Base-by-base conservation (phyloP, 2,329 filamentous ascomycete species). In the Orbilia brochopaga region DNA sequence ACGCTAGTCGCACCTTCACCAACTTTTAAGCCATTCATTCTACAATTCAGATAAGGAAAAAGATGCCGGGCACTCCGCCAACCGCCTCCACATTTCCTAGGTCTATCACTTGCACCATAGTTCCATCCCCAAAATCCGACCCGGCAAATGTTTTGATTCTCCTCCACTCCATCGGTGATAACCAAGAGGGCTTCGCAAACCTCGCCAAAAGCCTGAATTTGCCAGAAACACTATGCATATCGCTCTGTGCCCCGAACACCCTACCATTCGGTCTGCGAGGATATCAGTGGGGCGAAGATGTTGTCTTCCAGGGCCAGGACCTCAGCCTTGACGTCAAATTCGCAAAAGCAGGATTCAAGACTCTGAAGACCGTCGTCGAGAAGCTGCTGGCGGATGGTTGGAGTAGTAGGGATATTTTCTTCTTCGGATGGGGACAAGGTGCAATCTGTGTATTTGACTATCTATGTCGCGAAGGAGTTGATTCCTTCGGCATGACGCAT, bases 141-240 rank as follows among this genome's bases (percentile, higher is more conserved):
- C 17, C 74, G 11, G 86, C 88, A 8, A 88, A 92, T 76, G 83
- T 95, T 75, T 86, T 96, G 73, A 81, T 96, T 77, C 85, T 96
- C 57, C 86, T 96, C 66, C 92, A 96, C 79, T 91, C 91, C 74
- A 85, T 96, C 11, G 92, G 92, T 73, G 92, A 96, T 80, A 86
- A 85, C 35, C 85, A 90, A 69, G 77, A 78, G 1, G 83, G 89
- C 37, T 95, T 94, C 79, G 84, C 85, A 69, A 80, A 81, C 50
- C 89, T 96, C 73, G 90, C 87, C 19, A 82, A 83, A 64, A 86
- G 86, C 75, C 80, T 96, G 72, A 83, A 84, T 72, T 85, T 96
- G 1, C 91, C 91, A 0, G 90, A 92, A 77, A 92, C 92, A 58
- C 84, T 88, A 64, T 87, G 87, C 76, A 85, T 96, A 60, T 85